Conservation (phyloP, 257 asterid species). For the Striga asiatica region DNA sequence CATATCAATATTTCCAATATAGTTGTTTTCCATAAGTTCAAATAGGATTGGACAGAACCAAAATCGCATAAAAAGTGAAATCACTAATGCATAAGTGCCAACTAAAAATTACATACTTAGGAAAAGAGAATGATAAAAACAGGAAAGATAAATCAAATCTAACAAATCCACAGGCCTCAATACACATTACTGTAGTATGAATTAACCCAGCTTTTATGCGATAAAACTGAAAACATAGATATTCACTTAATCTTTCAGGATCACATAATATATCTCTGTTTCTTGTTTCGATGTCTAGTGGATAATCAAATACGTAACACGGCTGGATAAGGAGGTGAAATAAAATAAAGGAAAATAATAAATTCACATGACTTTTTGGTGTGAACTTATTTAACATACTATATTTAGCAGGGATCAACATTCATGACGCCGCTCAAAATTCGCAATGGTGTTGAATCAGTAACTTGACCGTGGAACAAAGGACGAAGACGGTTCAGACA, state of each 20-base stretch:
- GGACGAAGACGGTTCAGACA: not conserved
- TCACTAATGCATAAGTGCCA: not conserved
- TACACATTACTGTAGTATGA: not conserved
- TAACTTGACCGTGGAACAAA: not conserved
- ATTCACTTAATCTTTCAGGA: not conserved
- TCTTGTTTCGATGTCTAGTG: not conserved
- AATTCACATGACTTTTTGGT: not conserved
- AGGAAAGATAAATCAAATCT: constrained; percentile 3
- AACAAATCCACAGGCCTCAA: not conserved
- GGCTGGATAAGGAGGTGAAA: not conserved
- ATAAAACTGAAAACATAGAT: constrained; percentile 1
- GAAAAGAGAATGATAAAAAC: constrained; percentile 3
- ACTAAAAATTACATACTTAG: not conserved
- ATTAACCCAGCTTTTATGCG: not conserved
- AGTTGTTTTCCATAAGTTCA: constrained; percentile 4
- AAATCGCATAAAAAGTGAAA: not conserved
- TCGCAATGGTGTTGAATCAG: not conserved
- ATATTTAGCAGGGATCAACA: not conserved
- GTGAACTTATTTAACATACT: not conserved
- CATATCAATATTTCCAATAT: not conserved
- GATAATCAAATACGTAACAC: not conserved
- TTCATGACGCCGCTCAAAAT: not conserved
- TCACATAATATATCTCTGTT: not conserved
- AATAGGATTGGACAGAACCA: not conserved
- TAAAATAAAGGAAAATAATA: not conserved